A percentile compares a stretch with the other conserved stretches of the same genome.
Evolutionary conservation across 2,329 filamentous ascomycete species (phyloP).

Genomic region (Coleophoma eucalyptorum): DNA sequence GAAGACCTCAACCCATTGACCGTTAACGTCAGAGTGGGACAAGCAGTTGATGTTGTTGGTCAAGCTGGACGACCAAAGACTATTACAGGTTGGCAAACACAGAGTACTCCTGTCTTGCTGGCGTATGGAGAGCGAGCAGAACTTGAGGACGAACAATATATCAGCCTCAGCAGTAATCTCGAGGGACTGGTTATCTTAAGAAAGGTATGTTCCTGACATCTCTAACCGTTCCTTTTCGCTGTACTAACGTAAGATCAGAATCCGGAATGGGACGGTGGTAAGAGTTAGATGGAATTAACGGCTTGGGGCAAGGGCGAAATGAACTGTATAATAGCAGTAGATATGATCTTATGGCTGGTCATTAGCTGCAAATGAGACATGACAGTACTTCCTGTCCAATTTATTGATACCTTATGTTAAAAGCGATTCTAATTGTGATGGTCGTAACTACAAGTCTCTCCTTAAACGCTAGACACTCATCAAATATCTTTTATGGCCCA

Average conservation of each 20-base stretch:
- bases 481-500: too few relatives aligned
- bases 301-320: conserved; percentile 15
- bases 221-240: neutral
- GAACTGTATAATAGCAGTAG: conserved; percentile 29
- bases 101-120: conserved; percentile 95
- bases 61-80: conserved; percentile 97
- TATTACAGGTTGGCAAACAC: conserved; percentile 98
- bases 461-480: too few relatives aligned
- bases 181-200: conserved; percentile 94
- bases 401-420: neutral
- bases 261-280: conserved; percentile 50
- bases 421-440: too few relatives aligned
- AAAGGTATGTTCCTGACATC: conserved; percentile 65
- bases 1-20: conserved; percentile 91
- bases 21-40: conserved; percentile 94
- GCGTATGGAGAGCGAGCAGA: conserved; percentile 95
- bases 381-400: conserved; percentile 7
- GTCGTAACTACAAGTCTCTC: too few relatives aligned
- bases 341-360: conserved; percentile 15
- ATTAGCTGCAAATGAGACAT: conserved; percentile 23
- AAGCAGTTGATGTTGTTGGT: conserved; percentile 96
- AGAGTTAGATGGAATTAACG: conserved; percentile 25
- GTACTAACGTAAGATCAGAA: conserved; percentile 35
- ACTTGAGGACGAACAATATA: conserved; percentile 95
- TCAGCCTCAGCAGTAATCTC: conserved; percentile 83